A percentile compares a stretch with the other conserved stretches of the same genome.
These are phyloP conservation scores for Daedaleopsis nitida DNA, from an alignment of 768 basidiomycete species.

Conservation along the genomic window DNA sequence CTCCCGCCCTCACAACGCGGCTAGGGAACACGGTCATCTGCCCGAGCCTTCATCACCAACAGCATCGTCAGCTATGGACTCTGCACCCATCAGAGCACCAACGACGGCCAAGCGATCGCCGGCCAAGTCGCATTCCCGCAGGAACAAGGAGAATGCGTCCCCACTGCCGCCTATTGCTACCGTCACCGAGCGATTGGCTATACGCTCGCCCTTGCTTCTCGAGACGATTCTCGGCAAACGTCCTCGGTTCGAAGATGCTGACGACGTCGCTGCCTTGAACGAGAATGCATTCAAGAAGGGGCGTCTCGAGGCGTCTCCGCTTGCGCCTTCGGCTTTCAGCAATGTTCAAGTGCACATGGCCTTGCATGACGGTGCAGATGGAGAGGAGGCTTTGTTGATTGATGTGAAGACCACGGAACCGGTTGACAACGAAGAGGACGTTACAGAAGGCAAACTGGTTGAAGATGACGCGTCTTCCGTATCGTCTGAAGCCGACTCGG, in stretches of 20 bases:
- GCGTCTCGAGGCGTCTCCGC: slow-evolving; percentile 15
- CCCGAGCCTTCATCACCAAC: not conserved
- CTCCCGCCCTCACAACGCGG: not conserved
- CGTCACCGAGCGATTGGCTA: slow-evolving; percentile 48
- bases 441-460: not conserved
- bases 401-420: too few species aligned
- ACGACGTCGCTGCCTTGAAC: slow-evolving; percentile 6
- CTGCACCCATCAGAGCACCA: slow-evolving; percentile 8
- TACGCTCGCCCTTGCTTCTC: slow-evolving; percentile 40
- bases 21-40: not conserved
- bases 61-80: not conserved
- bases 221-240: slow-evolving; percentile 45
- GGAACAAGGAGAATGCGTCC: slow-evolving; percentile 65
- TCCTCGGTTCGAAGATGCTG: slow-evolving; percentile 36
- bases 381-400: not conserved
- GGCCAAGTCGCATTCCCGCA: slow-evolving; percentile 29
- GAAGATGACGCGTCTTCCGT: not conserved
- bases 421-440: not conserved
- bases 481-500: not conserved
- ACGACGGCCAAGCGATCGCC: slow-evolving; percentile 21
- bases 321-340: slow-evolving; percentile 3
- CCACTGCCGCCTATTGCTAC: slow-evolving; percentile 40
- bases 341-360: slow-evolving; percentile 10
- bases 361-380: not conserved
- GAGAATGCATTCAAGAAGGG: slow-evolving; percentile 17